Base-by-base conservation (phyloP, 768 basidiomycete species). In the Psilocybe subaeruginosa region DNA sequence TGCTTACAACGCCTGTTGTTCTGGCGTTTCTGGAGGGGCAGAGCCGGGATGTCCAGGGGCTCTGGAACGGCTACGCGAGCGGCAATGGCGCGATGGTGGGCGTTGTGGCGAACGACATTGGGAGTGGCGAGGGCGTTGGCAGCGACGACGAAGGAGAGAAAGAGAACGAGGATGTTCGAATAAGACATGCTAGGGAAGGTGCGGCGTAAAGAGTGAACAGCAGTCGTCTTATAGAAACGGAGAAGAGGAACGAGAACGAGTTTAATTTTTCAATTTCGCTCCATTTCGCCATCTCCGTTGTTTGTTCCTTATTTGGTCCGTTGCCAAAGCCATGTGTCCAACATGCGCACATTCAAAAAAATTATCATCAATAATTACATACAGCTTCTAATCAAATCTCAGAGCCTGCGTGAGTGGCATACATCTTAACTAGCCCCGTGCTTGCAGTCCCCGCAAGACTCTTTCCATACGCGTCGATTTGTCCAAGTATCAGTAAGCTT, bases 381-480 rank as follows among this genome's bases (percentile, higher is more conserved):
- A 11, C 41, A 12, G 37, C 14, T 39, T 43, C 11, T 60, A 52
- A 46, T 23, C 54, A 55, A 57, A 68, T 48, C 62, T 62, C 70
- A 54, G 67, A 63, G 12, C 71, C 67, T 45, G 70, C 73, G 39
- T 72, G 73, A 5, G 89, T 85, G 0, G 83, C 88, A 70, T 92
- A 96, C 90, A 93, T 94, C 77, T 93, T 93, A n/a, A 92, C 89
- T 61, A 97, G 73, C 30, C 88, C 85, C 37, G 78, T 82, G 64
- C 82, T 80, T 23, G 86, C 82, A 54, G 82, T 82, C 61, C 83
- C 82, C 55, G 84, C 91, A 64, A 97, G 77, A 58, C 83, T 90
- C 81, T 88, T 91, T 37, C 89, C 91, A 66, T 92, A 88, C 7
- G 85, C 91, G 74, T 97, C 95, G 63, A 96, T 85, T 78, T 93